phyloP scores from a whole-genome alignment of 495 filamentous ascomycete genomes.

The Aspergillus hancockii region DNA sequence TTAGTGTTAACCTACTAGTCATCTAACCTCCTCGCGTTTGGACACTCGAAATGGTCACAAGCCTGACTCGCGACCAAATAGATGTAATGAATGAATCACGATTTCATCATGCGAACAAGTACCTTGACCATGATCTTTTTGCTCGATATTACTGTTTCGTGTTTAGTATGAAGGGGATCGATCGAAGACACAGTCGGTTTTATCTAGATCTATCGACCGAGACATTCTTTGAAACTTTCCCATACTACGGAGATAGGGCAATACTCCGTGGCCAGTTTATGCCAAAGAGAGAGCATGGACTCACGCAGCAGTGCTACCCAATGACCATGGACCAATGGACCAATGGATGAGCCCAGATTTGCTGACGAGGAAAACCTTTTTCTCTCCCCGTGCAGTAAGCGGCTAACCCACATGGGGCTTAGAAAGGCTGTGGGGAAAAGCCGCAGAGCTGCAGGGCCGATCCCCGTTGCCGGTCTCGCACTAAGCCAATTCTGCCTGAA shows the following conservation, averaged over 20 bases:
- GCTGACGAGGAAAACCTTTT: not conserved
- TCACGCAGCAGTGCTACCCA: slow-evolving; percentile 6
- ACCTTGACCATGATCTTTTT: not conserved
- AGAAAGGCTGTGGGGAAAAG: slow-evolving; percentile 25
- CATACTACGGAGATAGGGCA: not conserved
- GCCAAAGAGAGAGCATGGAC: not conserved
- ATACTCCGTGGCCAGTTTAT: not conserved
- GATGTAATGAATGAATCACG: not conserved
- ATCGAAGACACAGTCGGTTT: no score
- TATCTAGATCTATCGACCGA: no score
- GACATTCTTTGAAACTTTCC: no score
- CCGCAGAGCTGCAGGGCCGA: slow-evolving; percentile 32
- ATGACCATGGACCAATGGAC: not conserved
- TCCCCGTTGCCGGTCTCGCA: slow-evolving; percentile 30
- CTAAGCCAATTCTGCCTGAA: slow-evolving; percentile 22
- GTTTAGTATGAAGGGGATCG: no score
- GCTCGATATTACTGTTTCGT: no score
- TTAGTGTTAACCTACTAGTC: no score
- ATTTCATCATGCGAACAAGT: not conserved
- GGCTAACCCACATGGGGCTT: slow-evolving; percentile 12
- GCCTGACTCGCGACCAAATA: not conserved
- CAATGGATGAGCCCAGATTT: slow-evolving; percentile 4
- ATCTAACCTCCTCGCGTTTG: not conserved
- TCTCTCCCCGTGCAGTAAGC: not conserved
- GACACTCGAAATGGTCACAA: not conserved